Base-by-base conservation (phyloP, 2,329 filamentous ascomycete species). In the Penicillium sp. region DNA sequence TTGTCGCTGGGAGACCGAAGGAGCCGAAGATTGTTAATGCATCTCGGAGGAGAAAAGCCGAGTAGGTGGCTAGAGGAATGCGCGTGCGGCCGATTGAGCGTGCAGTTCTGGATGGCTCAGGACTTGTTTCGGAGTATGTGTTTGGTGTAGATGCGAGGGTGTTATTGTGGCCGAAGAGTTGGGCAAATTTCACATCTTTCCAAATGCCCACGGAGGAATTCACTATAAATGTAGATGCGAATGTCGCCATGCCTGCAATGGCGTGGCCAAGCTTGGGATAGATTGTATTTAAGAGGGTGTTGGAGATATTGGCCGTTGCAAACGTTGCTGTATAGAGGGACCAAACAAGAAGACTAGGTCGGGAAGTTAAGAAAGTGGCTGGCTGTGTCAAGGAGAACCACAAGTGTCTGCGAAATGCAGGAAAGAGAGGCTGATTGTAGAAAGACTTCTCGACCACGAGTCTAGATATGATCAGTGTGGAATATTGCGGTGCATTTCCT, bases 101-200 rank as follows among this genome's bases (percentile, higher is more conserved):
- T 30, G 44, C 52, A 20, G 51, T 54, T 32, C 51, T 51, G 23
- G 47, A 37, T 27, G 48, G 10, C 6, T 46, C 27, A 10, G 42
- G 23, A 12, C 44, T 47, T 26, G 53, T 28, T 6, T 40, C 35
- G 29, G 35, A 14, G 25, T 26, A 27, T 10, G 18, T 32, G 26
- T 34, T 37, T 10, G 17, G 41, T 32, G 37, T 27, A 17, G 42
- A 29, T 15, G 35, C 32, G 13, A 44, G 13, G n/a, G 44, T 47
- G 20, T 43, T 46, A 30, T 42, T 48, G 27, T 58, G 54, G 27
- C 57, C 58, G 62, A 92, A 94, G 56, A 93, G 74, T 53, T 79
- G 76, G 2, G 85, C 85, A 62, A 89, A 94, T 46, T 82, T 80
- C 54, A 81, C 80, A 68, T 94, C 88, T 63, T 94, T 95, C 76